Evolutionary conservation across 139 green algal species (phyloP), one percentile per base, ranked within the genome.

Genomic region (Tetradesmus lagerheimii): DNA sequence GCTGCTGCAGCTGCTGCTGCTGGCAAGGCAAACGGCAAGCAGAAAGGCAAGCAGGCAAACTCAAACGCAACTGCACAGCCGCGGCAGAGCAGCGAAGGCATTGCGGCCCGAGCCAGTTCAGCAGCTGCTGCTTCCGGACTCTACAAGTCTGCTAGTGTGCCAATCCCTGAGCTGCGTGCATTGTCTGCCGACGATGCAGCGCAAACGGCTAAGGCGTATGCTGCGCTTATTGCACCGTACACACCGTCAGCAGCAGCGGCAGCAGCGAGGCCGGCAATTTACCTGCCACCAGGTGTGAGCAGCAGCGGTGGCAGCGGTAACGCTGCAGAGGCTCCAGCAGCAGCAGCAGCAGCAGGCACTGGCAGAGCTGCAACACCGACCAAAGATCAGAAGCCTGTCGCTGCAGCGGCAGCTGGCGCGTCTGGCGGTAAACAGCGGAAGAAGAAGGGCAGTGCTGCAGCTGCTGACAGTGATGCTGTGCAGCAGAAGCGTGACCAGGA

Each of bases 231-330:
- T 27, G 57, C 82, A 41, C 82, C 82, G 2, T 87, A 87, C 25
- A 87, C 82, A 31, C 82, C 82, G 18, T 87, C 82, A 35, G 53
- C 57, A 18, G 31, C 82, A 27, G 83, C 83, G 45, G 64, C 83
- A 67, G 62, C 62, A 39, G 27, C 83, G 0, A 20, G 64, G 62
- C 83, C 83, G 4, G 83, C 83, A 6, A 80, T 80, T 37, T 80
- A 80, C 35, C 83, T 81, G 38, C 83, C 64, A 8, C 83, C 83
- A 67, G 64, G 83, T 20, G 41, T 35, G 3, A 34, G 45, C 39
- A n/a, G 23, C 23, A 38, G 53, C 82, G 27, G 79, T 34, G 78
- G 34, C 50, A 62, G 79, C 31, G 34, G 18, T 39, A 35, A 14
- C 35, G 82, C 57, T 53, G 82, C 80, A 45, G 47, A 31, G 15